These are phyloP conservation scores for Dittrichia graveolens DNA, from an alignment of 129 eudicot species.

Conservation along the genomic window DNA sequence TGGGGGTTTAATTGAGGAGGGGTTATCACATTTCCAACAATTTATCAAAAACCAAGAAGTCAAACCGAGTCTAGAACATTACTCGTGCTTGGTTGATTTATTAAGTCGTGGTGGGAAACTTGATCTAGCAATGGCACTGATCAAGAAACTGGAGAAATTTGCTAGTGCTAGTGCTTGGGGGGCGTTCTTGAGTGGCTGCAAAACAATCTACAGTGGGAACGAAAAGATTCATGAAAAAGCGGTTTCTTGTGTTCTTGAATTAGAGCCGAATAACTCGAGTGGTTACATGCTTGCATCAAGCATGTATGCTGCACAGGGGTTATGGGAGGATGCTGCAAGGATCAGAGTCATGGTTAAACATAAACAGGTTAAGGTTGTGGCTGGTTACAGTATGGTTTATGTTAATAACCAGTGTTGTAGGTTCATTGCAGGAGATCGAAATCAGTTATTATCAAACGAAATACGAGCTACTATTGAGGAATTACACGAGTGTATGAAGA, in stretches of 20 bases:
- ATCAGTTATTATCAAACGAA: constrained; percentile 33
- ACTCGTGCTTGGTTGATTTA: constrained; percentile 80
- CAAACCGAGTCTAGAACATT: constrained; percentile 57
- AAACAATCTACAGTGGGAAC: constrained; percentile 34
- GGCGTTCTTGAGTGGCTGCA: constrained; percentile 72
- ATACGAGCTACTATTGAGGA: constrained; percentile 39
- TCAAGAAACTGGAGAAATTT: constrained; percentile 37
- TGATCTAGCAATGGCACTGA: constrained; percentile 61
- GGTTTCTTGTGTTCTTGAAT: constrained; percentile 49
- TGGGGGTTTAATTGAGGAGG: constrained; percentile 69
- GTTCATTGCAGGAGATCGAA: constrained; percentile 62
- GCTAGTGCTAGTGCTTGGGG: constrained; percentile 76
- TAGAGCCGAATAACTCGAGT: constrained; percentile 68
- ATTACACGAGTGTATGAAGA: constrained; percentile 54
- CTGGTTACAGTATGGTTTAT: constrained; percentile 70
- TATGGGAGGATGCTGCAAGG: constrained; percentile 63
- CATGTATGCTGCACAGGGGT: constrained; percentile 62
- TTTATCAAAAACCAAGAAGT: constrained; percentile 44
- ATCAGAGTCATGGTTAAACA: constrained; percentile 61
- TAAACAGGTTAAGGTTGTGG: constrained; percentile 50
- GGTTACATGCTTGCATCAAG: constrained; percentile 84
- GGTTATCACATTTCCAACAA: constrained; percentile 52
- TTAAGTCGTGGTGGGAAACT: constrained; percentile 75
- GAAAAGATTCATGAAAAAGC: constrained; percentile 42
- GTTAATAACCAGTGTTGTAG: constrained; percentile 36